Base-by-base conservation (phyloP, 73 alveolate species). In the Uronychia setigera region DNA sequence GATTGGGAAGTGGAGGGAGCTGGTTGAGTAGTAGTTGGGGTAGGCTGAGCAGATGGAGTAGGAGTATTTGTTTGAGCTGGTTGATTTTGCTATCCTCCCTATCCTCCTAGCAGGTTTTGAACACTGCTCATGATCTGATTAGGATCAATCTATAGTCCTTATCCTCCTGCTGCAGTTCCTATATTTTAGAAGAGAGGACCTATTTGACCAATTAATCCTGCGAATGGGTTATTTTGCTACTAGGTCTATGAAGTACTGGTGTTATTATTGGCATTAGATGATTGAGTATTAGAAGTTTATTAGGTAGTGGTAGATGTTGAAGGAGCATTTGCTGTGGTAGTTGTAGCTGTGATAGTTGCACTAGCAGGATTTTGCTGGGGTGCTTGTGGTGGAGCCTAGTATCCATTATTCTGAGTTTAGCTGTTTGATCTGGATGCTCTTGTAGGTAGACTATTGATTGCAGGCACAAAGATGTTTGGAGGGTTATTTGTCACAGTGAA, bases 401-500 rank as follows among this genome's bases (percentile, higher is more conserved):
- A 32, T 33, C 74, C 75, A 32, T 11, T 13, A 81, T 35, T 60
- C 19, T 46, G 19, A 46, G 19, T 46, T 5, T 46, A 19, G n/a
- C 19, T 11, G 67, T 46, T 46, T 5, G 67, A 46, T 19, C 19
- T 5, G n/a, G 19, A 11, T 11, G 67, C 67, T 19, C 67, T 5
- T 5, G 67, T 19, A 46, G 67, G 67, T 5, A 46, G 67, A 19
- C 77, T 31, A 26, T 32, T 31, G 13, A n/a, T 29, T 0, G 60
- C 25, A 1, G 29, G 74, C 30, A 26, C 11, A 32, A 81, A 81
- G 5, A 59, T 77, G 58, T n/a, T 5, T 26, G 34, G 35, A 5
- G 81, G 82, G 25, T 60, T 11, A 60, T 35, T 60, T 5, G 13
- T 19, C 0, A 81, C 58, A 30, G 46, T n/a, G 59, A 60, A 81